Base-by-base conservation (phyloP, 1,284 basidiomycete genomes). In the Fomes fomentarius region DNA sequence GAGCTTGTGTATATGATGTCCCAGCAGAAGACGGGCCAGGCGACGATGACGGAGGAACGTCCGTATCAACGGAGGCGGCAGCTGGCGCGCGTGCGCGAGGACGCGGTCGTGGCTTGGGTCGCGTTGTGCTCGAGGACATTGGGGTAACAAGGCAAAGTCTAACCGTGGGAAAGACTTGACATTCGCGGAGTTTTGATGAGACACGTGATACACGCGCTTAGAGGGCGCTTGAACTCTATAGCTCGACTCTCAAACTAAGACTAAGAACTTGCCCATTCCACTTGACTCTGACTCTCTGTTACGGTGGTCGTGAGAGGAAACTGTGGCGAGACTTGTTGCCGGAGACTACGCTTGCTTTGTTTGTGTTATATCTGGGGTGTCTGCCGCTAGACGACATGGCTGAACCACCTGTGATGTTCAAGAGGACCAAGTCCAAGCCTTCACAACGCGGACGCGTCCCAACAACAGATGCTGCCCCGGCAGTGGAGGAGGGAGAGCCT, bases 361-460 rank as follows among this genome's bases (percentile, higher is more conserved):
- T n/a, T n/a, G n/a, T n/a, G n/a, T n/a, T 30, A 30, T 30, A 30
- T 30, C 28, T 30, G 28, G n/a, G n/a, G n/a, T n/a, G n/a, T n/a
- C n/a, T n/a, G n/a, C 25, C 38, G 21, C 42, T 39, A 12, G 19
- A 10, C 21, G 10, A 28, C 3, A 61, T 61, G 59, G 41, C 59
- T 6, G 56, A 61, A 28, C 39, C 63, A 7, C 67, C 70, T 28
- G 71, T 81, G 10, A 60, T 73, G 39, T 80, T 81, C 78, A 89
- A 85, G 69, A 80, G 85, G 59, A 74, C 76, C 22, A 79, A 82
- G 61, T 68, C 79, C 41, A 89, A 87, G 67, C 74, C 77, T 15
- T 69, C 74, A 4, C 78, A 75, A 49, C 74, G 85, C 39, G 67
- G 77, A 41, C 75, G 85, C 11, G 50, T 62, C 9, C 50, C 63